Evolutionary conservation across 257 asterid species (phyloP).

Genomic region (Handroanthus guayacan): DNA sequence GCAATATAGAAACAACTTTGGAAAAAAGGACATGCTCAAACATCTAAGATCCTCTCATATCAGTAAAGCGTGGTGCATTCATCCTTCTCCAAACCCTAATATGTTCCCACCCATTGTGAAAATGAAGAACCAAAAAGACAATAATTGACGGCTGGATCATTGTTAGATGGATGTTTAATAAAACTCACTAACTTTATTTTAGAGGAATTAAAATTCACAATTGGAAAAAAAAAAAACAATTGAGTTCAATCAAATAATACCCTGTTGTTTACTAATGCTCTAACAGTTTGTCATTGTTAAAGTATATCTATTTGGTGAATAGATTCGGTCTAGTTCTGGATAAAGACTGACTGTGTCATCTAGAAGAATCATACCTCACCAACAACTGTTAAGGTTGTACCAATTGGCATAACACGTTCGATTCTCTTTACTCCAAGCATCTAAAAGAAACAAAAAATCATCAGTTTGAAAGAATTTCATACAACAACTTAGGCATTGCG

Average conservation of each 20-base stretch:
- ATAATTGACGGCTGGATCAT: slow-evolving; percentile 4
- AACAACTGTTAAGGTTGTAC: slow-evolving; percentile 92
- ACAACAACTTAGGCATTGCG: slow-evolving; percentile 16
- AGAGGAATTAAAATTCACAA: slow-evolving; percentile 1
- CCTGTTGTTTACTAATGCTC: no score
- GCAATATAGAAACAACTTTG: slow-evolving; percentile 25
- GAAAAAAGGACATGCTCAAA: slow-evolving; percentile 14
- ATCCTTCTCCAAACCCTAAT: slow-evolving; percentile 1
- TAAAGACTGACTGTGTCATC: background rate
- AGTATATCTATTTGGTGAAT: background rate
- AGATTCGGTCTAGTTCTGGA: slow-evolving; percentile 2
- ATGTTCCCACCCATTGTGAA: background rate
- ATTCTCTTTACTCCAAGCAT: slow-evolving; percentile 83
- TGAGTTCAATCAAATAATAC: no score
- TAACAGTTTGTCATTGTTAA: slow-evolving; percentile 12
- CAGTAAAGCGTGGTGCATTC: slow-evolving; percentile 17
- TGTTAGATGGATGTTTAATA: background rate
- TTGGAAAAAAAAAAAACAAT: no score
- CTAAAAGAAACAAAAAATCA: no score
- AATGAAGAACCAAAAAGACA: background rate
- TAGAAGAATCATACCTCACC: slow-evolving; percentile 82
- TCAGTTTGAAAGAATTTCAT: slow-evolving; percentile 23
- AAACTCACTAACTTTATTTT: background rate
- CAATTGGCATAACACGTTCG: slow-evolving; percentile 97
- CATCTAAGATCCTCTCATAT: slow-evolving; percentile 1